Evolutionary conservation across 805 yeast genomes (phyloP).

Genomic region (Saccharomycopsis sp.): DNA sequence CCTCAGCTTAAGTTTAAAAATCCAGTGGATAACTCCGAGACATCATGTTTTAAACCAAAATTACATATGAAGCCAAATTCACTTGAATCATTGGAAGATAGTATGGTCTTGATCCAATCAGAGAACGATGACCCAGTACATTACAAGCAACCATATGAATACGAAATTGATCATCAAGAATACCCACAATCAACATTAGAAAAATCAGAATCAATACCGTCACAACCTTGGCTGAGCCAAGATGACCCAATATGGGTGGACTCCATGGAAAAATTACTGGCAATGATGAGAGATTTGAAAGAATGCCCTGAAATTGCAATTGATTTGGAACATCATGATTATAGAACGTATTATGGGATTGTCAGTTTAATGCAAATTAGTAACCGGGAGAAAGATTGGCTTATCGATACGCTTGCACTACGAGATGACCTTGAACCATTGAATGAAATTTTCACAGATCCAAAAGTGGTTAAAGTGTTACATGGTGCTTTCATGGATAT

Average conservation of each 20-base stretch:
- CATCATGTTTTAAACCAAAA: conserved; percentile 70
- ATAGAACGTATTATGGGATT: conserved; percentile 81
- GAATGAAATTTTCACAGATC: conserved; percentile 76
- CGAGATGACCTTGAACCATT: conserved; percentile 62
- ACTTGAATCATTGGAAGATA: conserved; percentile 46
- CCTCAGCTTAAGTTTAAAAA: conserved; percentile 62
- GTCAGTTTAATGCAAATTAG: conserved; percentile 93
- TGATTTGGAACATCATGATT: conserved; percentile 95
- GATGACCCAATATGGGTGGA: conserved; percentile 66
- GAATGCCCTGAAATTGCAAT: conserved; percentile 67
- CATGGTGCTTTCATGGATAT: conserved; percentile 98
- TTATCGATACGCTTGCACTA: conserved; percentile 76
- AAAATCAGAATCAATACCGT: conserved; percentile 40
- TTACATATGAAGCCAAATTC: conserved; percentile 69
- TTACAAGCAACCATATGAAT: conserved; percentile 73
- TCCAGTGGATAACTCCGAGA: conserved; percentile 61
- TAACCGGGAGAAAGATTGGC: conserved; percentile 71
- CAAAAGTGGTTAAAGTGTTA: conserved; percentile 73
- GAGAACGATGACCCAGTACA: conserved; percentile 44
- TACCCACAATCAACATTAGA: conserved; percentile 57
- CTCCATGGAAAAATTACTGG: conserved; percentile 40
- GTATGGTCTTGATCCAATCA: conserved; percentile 30
- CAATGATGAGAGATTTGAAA: conserved; percentile 49
- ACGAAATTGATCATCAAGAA: conserved; percentile 62
- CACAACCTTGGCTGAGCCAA: conserved; percentile 58